phyloP scores from a whole-genome alignment of 2,329 filamentous ascomycete genomes.

The Cercospora sp. region DNA sequence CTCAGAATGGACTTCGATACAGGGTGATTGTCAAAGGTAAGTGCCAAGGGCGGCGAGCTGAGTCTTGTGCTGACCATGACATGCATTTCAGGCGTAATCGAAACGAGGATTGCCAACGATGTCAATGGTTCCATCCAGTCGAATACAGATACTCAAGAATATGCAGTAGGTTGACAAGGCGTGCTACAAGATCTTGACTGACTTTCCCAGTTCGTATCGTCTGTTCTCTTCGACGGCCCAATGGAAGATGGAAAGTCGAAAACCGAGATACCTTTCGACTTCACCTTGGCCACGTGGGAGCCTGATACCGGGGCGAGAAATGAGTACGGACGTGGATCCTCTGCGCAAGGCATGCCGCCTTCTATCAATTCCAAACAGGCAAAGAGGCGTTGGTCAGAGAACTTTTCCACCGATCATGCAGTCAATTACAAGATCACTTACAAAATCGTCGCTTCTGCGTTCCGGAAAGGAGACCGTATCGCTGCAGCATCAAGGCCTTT shows the following conservation, averaged over 20 bases:
- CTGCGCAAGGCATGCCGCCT: constrained; percentile 11
- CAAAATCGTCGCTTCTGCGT: constrained; percentile 16
- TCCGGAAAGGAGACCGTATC: constrained; percentile 12
- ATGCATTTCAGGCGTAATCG: neutral
- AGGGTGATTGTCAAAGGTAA: constrained; percentile 17
- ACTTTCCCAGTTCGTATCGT: constrained; percentile 16
- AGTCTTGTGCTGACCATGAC: neutral
- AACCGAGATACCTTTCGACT: constrained; percentile 17
- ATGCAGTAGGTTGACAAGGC: neutral
- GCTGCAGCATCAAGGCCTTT: constrained; percentile 12
- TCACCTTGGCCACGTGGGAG: constrained; percentile 9
- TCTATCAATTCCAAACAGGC: constrained; percentile 18
- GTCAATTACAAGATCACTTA: constrained; percentile 18
- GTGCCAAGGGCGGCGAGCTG: neutral
- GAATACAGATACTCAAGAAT: neutral
- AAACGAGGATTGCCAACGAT: neutral
- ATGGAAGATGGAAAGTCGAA: neutral
- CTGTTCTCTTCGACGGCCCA: constrained; percentile 13
- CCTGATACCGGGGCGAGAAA: neutral
- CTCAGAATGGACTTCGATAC: constrained; percentile 16
- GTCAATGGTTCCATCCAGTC: neutral
- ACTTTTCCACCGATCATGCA: constrained; percentile 15
- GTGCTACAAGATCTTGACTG: neutral
- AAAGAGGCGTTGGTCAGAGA: constrained; percentile 16
- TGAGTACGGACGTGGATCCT: neutral